Evolutionary conservation across 345 rosid genomes (phyloP), one percentile per base, ranked within the genome.

Genomic region (Psidium friedrichsthalianum): DNA sequence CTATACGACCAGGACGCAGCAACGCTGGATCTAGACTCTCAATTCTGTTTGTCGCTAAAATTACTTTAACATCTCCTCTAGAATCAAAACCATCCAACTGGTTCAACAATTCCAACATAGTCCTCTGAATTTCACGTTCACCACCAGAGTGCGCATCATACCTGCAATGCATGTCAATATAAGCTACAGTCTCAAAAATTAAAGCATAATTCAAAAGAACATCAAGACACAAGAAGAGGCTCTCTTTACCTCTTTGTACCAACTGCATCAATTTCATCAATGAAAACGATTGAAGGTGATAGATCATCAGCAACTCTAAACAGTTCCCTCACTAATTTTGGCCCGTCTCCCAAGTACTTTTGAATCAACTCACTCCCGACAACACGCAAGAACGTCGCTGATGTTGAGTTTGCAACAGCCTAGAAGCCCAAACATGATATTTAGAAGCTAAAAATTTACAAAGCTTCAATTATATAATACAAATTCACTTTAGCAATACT

Each of bases 341-440:
- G 99, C 83, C 98, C 99, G 82, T 98, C 99, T 89, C 98, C 99
- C 89, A 98, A 86, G 91, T 98, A 96, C 88, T 98, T 98, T 83
- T 98, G 99, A 89, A 98, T 96, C 84, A 98, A 89, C 87, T 98
- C 99, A 91, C 98, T 94, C 56, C 99, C 99, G 87, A 98, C 98
- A 86, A 98, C 98, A 82, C 98, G 96, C 86, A 98, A 92, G 92
- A 98, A 98, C 29, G 99, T 96, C 44, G 99, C 98, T 57, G 99
- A 95, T 81, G 99, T 98, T 83, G 99, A 98, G 86, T 98, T 95
- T 9, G 98, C 98, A 88, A 98, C 99, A 0, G 99, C 99, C 99
- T 98, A 90, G 87, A 86, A 86, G 6, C 85, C 57, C 51, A 85
- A 13, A 57, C 82, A 87, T 18, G 49, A 54, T 29, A 49, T 81